Evolutionary conservation across 306 rosid species (phyloP).

Genomic region (Cercis canadensis): DNA sequence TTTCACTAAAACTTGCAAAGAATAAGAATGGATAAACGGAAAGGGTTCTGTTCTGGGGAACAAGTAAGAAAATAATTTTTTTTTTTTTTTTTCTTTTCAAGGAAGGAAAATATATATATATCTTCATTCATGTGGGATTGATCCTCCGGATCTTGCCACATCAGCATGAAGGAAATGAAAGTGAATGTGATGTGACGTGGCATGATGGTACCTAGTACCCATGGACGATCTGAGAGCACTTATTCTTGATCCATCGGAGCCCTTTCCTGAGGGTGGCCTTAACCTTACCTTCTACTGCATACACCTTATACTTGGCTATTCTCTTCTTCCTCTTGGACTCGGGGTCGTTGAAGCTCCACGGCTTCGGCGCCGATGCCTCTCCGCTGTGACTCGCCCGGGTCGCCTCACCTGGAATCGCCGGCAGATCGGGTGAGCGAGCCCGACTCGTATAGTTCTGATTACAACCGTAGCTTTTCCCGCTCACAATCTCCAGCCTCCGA

Average conservation of each 20-base stretch:
- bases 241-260: slow-evolving; percentile 72
- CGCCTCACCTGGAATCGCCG: slow-evolving; percentile 25
- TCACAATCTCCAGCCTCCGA: slow-evolving; percentile 57
- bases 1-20: too few relatives aligned
- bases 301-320: slow-evolving; percentile 70
- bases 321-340: slow-evolving; percentile 74
- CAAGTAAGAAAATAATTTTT: too few relatives aligned
- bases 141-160: not conserved
- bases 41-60: too few relatives aligned
- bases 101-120: too few relatives aligned
- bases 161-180: slow-evolving; percentile 1
- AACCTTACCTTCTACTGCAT: slow-evolving; percentile 70
- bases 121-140: not conserved
- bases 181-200: not conserved
- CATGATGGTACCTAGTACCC: slow-evolving; percentile 38
- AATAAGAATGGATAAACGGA: too few relatives aligned
- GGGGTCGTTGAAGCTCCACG: slow-evolving; percentile 59
- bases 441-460: slow-evolving; percentile 10
- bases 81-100: too few relatives aligned
- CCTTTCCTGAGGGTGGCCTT: slow-evolving; percentile 66
- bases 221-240: slow-evolving; percentile 66
- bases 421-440: slow-evolving; percentile 31
- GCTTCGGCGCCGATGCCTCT: slow-evolving; percentile 28
- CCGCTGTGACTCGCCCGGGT: slow-evolving; percentile 42
- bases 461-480: slow-evolving; percentile 64